A percentile compares a stretch with the other conserved stretches of the same genome.
phyloP scores from a whole-genome alignment of 345 rosid genomes.

The Linum lewisii region DNA sequence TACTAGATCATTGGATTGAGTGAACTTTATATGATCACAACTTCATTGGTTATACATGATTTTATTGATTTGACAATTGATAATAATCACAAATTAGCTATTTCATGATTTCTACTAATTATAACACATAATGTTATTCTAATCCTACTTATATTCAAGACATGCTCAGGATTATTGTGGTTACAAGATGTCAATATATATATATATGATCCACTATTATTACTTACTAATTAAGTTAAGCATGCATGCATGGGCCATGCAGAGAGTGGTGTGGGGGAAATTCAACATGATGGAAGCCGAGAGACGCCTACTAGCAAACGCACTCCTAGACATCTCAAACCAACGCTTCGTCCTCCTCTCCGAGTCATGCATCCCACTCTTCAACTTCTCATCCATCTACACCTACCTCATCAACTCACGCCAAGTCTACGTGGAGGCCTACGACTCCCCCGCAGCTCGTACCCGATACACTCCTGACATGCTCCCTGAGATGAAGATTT shows the following conservation, averaged over 20 bases:
- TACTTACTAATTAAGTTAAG: conserved; percentile 31
- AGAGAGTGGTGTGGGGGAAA: conserved; percentile 27
- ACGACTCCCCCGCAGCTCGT: conserved; percentile 53
- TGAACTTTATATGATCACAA: no score
- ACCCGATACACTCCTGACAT: conserved; percentile 51
- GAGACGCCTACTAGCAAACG: conserved; percentile 26
- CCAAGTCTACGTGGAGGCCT: conserved; percentile 32
- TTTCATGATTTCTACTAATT: no score
- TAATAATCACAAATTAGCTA: conserved; percentile 3
- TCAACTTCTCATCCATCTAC: conserved; percentile 27
- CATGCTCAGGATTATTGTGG: no score
- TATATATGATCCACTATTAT: neutral
- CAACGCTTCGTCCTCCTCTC: conserved; percentile 29
- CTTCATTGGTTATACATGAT: no score
- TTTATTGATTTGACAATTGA: no score
- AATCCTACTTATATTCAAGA: no score
- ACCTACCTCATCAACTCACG: conserved; percentile 19
- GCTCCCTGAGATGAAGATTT: conserved; percentile 40
- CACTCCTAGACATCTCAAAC: conserved; percentile 21
- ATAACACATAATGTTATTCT: no score
- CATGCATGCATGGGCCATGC: neutral
- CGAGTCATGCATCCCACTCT: conserved; percentile 21
- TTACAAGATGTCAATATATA: no score
- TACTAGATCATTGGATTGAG: no score
- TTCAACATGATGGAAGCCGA: conserved; percentile 29